Evolutionary conservation across 768 basidiomycete species (phyloP), one percentile per base, ranked within the genome.

Genomic region (Boletus sensibilis): DNA sequence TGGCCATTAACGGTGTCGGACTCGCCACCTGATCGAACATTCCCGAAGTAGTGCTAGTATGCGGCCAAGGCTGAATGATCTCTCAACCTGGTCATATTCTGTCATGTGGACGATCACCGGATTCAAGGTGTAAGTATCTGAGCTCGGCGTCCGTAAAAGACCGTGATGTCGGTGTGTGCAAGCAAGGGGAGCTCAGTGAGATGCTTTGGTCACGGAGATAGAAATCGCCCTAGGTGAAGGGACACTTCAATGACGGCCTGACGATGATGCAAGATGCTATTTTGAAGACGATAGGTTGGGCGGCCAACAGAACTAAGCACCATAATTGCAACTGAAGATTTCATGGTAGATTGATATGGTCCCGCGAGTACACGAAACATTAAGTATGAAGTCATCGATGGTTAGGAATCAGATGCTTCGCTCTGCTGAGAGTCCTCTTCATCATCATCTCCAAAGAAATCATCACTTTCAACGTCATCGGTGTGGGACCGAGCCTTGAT

Each of bases 341-440:
- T 20, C 20, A 20, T 9, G 23, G 31, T 34, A 11, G 29, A 31
- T 47, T 20, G 18, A 0, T 76, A 82, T 50, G 90, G 88, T 0
- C 94, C 94, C 63, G 87, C 82, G 3, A 96, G 95, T 71, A 95
- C 94, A 0, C 70, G 83, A 5, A 66, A 71, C 1, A 14, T 45
- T 12, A 35, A 25, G 25, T 44, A 29, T 29, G 18, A 34, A 48
- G 31, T 21, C 27, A 43, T 40, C 16, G 10, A 31, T 31, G 25
- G 29, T 53, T 34, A 67, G 8, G 52, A 52, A 51, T 58, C 56
- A 23, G 63, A 63, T 1, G 37, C 45, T 46, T 66, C 58, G 53
- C 59, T 59, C 44, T 63, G 53, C 35, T 53, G 48, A 48, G 58
- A 57, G 41, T 46, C 57, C 27, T 61, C 59, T 4, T 58, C 69